A percentile compares a stretch with the other conserved stretches of the same genome.
These are phyloP conservation scores for Tulasnella sp. DNA, from an alignment of 768 basidiomycete genomes.

Conservation along the genomic window DNA sequence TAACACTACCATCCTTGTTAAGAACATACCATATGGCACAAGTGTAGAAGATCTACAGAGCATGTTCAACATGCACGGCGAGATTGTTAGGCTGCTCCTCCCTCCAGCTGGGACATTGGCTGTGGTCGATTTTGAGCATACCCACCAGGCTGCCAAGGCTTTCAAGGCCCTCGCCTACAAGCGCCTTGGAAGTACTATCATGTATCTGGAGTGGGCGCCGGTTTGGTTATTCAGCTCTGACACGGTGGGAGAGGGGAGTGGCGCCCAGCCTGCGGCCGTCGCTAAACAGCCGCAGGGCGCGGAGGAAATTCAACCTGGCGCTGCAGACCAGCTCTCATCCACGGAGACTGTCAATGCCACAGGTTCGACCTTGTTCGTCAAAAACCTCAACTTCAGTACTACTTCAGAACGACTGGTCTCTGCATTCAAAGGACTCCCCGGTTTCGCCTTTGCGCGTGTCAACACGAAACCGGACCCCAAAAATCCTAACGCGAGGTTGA, in stretches of 20 bases:
- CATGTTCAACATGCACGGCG: constrained; percentile 68
- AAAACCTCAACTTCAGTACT: constrained; percentile 92
- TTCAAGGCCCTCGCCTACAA: constrained; percentile 80
- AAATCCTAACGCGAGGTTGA: constrained; percentile 51
- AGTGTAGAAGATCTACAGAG: constrained; percentile 61
- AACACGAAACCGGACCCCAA: constrained; percentile 88
- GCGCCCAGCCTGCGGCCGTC: constrained; percentile 33
- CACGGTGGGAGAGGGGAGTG: constrained; percentile 15
- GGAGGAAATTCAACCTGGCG: constrained; percentile 18
- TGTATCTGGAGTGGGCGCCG: constrained; percentile 92
- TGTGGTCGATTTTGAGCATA: constrained; percentile 72
- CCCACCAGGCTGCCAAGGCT: constrained; percentile 59
- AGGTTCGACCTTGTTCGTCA: constrained; percentile 84
- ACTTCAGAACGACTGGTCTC: constrained; percentile 59
- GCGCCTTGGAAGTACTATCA: constrained; percentile 75
- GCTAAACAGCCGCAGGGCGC: constrained; percentile 30
- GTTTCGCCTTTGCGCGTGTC: constrained; percentile 77
- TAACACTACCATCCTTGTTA: constrained; percentile 78
- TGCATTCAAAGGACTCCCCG: constrained; percentile 63
- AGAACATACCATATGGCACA: constrained; percentile 94
- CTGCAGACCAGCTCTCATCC: constrained; percentile 19
- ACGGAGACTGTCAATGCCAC: constrained; percentile 22
- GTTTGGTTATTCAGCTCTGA: constrained; percentile 53
- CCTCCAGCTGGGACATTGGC: constrained; percentile 92
- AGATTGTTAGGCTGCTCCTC: constrained; percentile 58